Conservation (phyloP, 1,284 basidiomycete genomes). For the Tremellales sp. region DNA sequence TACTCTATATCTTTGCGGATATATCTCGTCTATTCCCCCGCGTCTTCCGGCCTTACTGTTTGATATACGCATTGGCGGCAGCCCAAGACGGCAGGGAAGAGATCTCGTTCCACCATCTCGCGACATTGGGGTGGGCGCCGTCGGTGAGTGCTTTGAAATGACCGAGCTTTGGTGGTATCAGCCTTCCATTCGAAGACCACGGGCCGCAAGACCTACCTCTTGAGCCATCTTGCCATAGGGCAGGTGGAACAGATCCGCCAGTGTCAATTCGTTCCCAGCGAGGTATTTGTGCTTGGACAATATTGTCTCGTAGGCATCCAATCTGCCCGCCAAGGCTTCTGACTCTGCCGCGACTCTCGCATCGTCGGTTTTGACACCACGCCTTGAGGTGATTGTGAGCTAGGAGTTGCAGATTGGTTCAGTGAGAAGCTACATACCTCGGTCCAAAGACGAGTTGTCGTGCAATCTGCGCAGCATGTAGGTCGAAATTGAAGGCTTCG, state of each 20-base stretch:
- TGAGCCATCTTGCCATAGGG: constrained; percentile 50
- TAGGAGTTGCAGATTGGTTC: background rate
- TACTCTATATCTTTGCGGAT: no score
- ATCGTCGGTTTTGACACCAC: constrained; percentile 38
- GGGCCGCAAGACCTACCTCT: constrained; percentile 12
- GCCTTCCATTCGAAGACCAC: background rate
- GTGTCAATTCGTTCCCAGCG: constrained; percentile 54
- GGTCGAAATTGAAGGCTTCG: constrained; percentile 57
- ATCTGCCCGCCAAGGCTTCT: constrained; percentile 46
- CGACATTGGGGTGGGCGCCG: constrained; percentile 28
- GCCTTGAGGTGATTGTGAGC: constrained; percentile 5
- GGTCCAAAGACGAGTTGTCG: constrained; percentile 50
- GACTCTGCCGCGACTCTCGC: constrained; percentile 36
- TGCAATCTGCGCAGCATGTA: constrained; percentile 48
- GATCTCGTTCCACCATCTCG: constrained; percentile 32
- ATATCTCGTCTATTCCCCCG: no score
- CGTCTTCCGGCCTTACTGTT: no score
- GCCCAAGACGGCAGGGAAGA: constrained; percentile 17
- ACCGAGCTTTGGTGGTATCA: no score
- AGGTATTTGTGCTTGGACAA: constrained; percentile 56
- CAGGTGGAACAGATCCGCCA: constrained; percentile 60
- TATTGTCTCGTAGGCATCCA: constrained; percentile 56
- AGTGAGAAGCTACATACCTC: constrained; percentile 2
- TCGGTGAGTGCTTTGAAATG: constrained; percentile 16
- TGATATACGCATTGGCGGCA: background rate